phyloP scores from a whole-genome alignment of 2,329 filamentous ascomycete genomes.

The Phaeosphaeria sp. region DNA sequence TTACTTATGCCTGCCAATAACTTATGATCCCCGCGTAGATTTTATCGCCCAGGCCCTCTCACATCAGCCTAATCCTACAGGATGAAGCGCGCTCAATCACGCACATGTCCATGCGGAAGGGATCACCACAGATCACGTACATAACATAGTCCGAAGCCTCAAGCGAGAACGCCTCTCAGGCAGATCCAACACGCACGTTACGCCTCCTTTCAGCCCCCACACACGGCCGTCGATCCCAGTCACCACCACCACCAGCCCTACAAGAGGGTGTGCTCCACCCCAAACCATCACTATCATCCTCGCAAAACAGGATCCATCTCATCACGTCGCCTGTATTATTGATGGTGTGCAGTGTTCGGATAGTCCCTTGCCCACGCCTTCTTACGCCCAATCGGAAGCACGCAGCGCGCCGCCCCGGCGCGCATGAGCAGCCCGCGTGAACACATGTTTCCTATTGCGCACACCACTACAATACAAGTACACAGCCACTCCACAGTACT shows the following conservation, averaged over 20 bases:
- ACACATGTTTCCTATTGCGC: constrained; percentile 1
- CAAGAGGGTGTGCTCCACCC: background rate
- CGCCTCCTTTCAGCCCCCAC: background rate
- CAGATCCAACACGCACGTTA: background rate
- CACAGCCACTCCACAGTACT: constrained; percentile 6
- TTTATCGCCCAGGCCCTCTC: background rate
- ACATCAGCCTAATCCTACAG: background rate
- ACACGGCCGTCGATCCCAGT: background rate
- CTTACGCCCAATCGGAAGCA: constrained; percentile 5
- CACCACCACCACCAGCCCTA: background rate
- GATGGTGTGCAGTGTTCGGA: constrained; percentile 8
- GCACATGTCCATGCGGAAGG: background rate
- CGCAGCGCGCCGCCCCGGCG: background rate
- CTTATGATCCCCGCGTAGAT: background rate
- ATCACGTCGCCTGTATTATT: background rate
- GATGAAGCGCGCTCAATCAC: background rate
- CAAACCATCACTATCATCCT: background rate
- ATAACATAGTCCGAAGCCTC: too few relatives aligned
- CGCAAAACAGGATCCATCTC: constrained; percentile 1
- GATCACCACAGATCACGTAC: background rate
- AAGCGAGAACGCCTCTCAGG: background rate
- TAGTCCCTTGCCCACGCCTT: constrained; percentile 4
- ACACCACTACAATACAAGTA: background rate
- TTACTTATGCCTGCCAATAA: background rate
- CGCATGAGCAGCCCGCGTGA: constrained; percentile 10